Conservation (phyloP, 2,329 filamentous ascomycete genomes). For the Botrytis medusae region DNA sequence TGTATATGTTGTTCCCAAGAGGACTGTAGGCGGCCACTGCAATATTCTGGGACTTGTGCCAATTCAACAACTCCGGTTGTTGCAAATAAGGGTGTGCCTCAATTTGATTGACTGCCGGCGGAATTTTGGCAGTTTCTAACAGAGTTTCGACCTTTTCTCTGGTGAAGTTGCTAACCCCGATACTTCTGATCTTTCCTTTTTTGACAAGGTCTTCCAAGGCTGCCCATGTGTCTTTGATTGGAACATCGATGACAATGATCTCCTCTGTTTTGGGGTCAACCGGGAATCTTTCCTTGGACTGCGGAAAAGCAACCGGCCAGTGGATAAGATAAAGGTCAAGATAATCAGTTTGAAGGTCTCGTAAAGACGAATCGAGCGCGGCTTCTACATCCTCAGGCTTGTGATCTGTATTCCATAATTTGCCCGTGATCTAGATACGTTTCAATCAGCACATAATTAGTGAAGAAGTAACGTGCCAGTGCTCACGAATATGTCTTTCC, state of each 20-base stretch:
- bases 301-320: slow-evolving; percentile 64
- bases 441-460: background rate
- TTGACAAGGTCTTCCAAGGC: slow-evolving; percentile 45
- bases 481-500: slow-evolving; percentile 57
- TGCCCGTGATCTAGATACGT: slow-evolving; percentile 59
- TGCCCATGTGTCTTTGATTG: slow-evolving; percentile 42
- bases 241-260: slow-evolving; percentile 28
- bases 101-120: slow-evolving; percentile 66
- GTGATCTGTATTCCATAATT: slow-evolving; percentile 74
- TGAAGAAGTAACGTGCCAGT: background rate
- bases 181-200: slow-evolving; percentile 46
- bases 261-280: slow-evolving; percentile 27
- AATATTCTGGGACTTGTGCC: slow-evolving; percentile 58
- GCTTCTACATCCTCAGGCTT: slow-evolving; percentile 65
- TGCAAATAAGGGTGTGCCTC: slow-evolving; percentile 69
- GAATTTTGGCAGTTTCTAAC: slow-evolving; percentile 51
- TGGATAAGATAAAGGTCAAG: slow-evolving; percentile 82
- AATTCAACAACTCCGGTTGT: slow-evolving; percentile 56
- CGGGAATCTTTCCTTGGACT: slow-evolving; percentile 25
- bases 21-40: slow-evolving; percentile 64
- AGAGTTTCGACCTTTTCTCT: slow-evolving; percentile 46
- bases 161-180: slow-evolving; percentile 55
- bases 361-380: slow-evolving; percentile 70
- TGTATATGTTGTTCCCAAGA: slow-evolving; percentile 56
- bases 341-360: slow-evolving; percentile 74